A percentile compares a stretch with the other conserved stretches of the same genome.
Evolutionary conservation across 805 yeast genomes (phyloP).

Genomic region (Tetrapisispora iriomotensis): DNA sequence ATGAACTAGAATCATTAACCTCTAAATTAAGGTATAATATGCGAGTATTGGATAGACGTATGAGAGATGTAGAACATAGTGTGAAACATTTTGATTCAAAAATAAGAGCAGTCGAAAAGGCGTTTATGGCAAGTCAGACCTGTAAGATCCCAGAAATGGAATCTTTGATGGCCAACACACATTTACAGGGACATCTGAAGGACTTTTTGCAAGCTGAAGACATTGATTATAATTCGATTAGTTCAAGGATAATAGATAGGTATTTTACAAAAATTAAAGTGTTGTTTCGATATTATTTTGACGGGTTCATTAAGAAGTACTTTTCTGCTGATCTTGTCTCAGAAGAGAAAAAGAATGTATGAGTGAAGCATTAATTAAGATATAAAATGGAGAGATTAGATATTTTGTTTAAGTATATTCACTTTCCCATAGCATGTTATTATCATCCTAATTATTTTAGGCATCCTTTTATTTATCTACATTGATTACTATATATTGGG

Average conservation of each 20-base stretch:
- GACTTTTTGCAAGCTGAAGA: not conserved
- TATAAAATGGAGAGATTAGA: not conserved
- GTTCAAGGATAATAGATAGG: not conserved
- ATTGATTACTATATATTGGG: not conserved
- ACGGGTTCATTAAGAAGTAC: not conserved
- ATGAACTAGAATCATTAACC: conserved; percentile 45
- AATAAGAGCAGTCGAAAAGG: conserved; percentile 12
- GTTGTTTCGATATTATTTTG: not conserved
- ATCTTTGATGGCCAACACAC: not conserved
- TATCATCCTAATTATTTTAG: not conserved
- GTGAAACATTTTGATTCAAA: conserved; percentile 35
- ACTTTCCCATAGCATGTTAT: not conserved
- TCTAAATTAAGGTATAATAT: conserved; percentile 60
- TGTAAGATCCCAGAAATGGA: not conserved
- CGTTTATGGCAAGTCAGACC: conserved; percentile 1
- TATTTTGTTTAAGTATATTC: not conserved
- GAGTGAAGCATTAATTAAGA: not conserved
- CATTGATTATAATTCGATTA: not conserved
- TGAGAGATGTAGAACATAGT: conserved; percentile 59
- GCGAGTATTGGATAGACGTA: conserved; percentile 45
- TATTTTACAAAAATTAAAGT: not conserved
- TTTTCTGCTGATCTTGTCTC: not conserved
- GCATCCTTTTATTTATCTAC: not conserved
- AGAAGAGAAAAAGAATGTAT: not conserved
- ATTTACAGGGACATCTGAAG: conserved; percentile 2